A percentile compares a stretch with the other conserved stretches of the same genome.
These are phyloP conservation scores for Atkinsonella texensis DNA, from an alignment of 2,329 filamentous ascomycete species.

Conservation along the genomic window DNA sequence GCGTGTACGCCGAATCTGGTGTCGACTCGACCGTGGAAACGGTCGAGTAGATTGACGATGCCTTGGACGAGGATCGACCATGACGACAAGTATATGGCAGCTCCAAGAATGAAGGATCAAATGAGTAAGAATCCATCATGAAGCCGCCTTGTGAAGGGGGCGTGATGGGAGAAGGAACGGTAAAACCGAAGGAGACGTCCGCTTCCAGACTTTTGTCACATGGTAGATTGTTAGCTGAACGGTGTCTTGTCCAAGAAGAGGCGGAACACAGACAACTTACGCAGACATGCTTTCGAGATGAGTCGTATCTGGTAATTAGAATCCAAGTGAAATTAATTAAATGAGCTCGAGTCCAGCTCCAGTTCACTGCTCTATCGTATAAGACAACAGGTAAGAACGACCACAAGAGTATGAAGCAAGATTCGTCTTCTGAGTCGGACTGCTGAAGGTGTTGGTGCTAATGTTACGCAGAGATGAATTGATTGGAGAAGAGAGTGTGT, in stretches of 20 bases:
- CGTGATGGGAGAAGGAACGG: conserved; percentile 30
- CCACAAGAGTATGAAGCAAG: background rate
- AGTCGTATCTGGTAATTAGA: background rate
- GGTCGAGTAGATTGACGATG: conserved; percentile 48
- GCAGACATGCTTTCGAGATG: conserved; percentile 5
- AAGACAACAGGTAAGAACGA: background rate
- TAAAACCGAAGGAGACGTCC: conserved; percentile 50
- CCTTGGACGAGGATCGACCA: conserved; percentile 51
- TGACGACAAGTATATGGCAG: conserved; percentile 43
- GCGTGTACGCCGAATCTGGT: conserved; percentile 54
- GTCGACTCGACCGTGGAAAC: conserved; percentile 46
- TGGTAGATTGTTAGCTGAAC: background rate
- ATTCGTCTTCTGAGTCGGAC: background rate
- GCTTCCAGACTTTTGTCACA: conserved; percentile 41
- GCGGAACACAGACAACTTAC: conserved; percentile 1
- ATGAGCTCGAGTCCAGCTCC: conserved; percentile 12
- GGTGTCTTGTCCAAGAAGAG: background rate
- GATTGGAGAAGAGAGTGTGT: background rate
- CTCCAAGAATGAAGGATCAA: conserved; percentile 45
- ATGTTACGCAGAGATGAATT: background rate
- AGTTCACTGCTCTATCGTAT: background rate
- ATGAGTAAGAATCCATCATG: conserved; percentile 29
- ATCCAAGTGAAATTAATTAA: background rate
- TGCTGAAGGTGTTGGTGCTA: background rate
- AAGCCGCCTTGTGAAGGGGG: conserved; percentile 14